Evolutionary conservation across 2,329 filamentous ascomycete species (phyloP), one percentile per base, ranked within the genome.

Genomic region (Nigrospora sphaerica): DNA sequence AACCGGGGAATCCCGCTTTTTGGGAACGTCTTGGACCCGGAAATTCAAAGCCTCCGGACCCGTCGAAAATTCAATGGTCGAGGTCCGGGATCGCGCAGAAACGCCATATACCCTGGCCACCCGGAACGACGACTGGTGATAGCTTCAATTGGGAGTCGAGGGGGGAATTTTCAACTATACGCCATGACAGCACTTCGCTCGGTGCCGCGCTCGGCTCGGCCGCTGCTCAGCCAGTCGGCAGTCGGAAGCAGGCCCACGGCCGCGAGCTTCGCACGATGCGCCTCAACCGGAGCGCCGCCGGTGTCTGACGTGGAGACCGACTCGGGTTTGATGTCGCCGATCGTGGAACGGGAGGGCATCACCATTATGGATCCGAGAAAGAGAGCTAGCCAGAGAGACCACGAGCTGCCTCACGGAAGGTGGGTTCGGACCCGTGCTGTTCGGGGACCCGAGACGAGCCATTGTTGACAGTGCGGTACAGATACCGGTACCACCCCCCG

Each of bases 401-500:
- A 48, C 17, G 53, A 55, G 45, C 52, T 56, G 33, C 57, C 58
- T 11, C 55, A 51, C 44, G 55, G 52, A 34, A 55, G 61, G 57
- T 60, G 48, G 46, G 47, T 39, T 6, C n/a, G 23, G 37, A 33
- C 2, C 12, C 2, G 23, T 10, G 6, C 23, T 28, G 23, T 10
- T 10, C 23, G 23, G 23, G 23, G 19, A 23, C 19, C 19, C 19
- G 19, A 23, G 19, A 23, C 19, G 19, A 23, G 7, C 23, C 23
- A 5, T 6, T 28, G 23, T 28, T 28, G 23, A 28, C 23, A 28
- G 7, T 28, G 31, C 44, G 19, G 12, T 18, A 28, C 51, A 95
- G 92, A 77, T 98, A 97, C 72, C 88, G 95, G 69, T 97, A 86
- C 68, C 89, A 91, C 54, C 85, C 92, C 43, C 93, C 93, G 52